phyloP scores from a whole-genome alignment of 192 early-diverging fungal genomes.

The Glomus cerebriforme region DNA sequence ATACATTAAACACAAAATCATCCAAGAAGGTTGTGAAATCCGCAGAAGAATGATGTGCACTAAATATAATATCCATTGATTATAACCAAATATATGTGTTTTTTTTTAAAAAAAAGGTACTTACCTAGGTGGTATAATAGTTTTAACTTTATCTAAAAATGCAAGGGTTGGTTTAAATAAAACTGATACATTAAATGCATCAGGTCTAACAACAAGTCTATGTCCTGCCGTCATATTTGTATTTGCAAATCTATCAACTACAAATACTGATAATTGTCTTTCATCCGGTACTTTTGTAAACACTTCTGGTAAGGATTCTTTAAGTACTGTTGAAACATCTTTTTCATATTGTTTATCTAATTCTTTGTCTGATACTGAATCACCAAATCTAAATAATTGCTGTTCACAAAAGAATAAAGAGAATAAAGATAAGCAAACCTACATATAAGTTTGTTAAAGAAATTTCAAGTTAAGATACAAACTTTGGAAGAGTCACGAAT shows the following conservation, averaged over 20 bases:
- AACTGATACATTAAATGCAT: constrained; percentile 70
- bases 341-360: constrained; percentile 39
- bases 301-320: constrained; percentile 36
- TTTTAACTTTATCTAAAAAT: constrained; percentile 61
- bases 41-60: constrained; percentile 40
- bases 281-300: constrained; percentile 26
- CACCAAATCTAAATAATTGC: constrained; percentile 44
- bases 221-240: constrained; percentile 61
- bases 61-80: constrained; percentile 31
- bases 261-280: constrained; percentile 24
- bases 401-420: constrained; percentile 9
- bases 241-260: constrained; percentile 69
- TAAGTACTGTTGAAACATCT: constrained; percentile 28
- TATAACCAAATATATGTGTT: not conserved
- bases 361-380: constrained; percentile 19
- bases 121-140: constrained; percentile 53
- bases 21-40: constrained; percentile 69
- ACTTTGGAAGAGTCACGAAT: constrained; percentile 17
- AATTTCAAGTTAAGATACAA: constrained; percentile 5
- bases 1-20: constrained; percentile 79
- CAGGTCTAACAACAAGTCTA: constrained; percentile 63
- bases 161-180: constrained; percentile 67
- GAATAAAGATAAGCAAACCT: not conserved
- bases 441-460: not conserved
- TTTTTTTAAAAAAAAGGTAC: constrained; percentile 1